Percentiles rank a stretch among this genome's conserved stretches.
These are phyloP conservation scores for Dryas octopetala DNA, from an alignment of 306 rosid species.

Conservation along the genomic window DNA sequence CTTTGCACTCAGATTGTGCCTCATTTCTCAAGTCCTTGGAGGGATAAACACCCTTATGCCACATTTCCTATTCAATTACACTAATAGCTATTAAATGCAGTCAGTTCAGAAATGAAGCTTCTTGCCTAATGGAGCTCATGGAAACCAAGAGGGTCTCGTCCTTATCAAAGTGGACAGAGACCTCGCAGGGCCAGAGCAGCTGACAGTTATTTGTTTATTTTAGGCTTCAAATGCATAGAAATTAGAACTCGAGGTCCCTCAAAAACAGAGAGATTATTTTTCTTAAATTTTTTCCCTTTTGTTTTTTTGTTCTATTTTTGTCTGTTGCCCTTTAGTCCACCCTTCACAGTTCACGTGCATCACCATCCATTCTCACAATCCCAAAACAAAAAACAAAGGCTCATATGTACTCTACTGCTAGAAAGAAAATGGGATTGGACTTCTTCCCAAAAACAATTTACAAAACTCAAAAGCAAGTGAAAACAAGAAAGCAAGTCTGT, in stretches of 20 bases:
- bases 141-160: constrained; percentile 33
- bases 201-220: constrained; percentile 27
- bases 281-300: neutral
- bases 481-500: constrained; percentile 26
- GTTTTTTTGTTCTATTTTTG: neutral
- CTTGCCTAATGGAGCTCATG: constrained; percentile 30
- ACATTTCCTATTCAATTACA: neutral
- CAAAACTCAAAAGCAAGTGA: constrained; percentile 22
- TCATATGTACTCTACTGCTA: constrained; percentile 13
- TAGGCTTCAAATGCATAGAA: constrained; percentile 35
- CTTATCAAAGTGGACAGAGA: constrained; percentile 39
- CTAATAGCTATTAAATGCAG: neutral
- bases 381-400: constrained; percentile 27
- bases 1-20: no score
- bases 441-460: constrained; percentile 23
- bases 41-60: no score
- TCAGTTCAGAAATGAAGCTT: constrained; percentile 32
- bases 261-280: constrained; percentile 28
- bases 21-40: no score
- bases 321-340: neutral
- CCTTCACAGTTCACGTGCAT: constrained; percentile 46
- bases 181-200: constrained; percentile 13
- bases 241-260: constrained; percentile 36
- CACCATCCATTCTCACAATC: constrained; percentile 25
- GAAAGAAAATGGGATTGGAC: neutral